A percentile compares a stretch with the other conserved stretches of the same genome.
Evolutionary conservation across 1,284 basidiomycete species (phyloP).

Genomic region (Trichosporon ovoides): DNA sequence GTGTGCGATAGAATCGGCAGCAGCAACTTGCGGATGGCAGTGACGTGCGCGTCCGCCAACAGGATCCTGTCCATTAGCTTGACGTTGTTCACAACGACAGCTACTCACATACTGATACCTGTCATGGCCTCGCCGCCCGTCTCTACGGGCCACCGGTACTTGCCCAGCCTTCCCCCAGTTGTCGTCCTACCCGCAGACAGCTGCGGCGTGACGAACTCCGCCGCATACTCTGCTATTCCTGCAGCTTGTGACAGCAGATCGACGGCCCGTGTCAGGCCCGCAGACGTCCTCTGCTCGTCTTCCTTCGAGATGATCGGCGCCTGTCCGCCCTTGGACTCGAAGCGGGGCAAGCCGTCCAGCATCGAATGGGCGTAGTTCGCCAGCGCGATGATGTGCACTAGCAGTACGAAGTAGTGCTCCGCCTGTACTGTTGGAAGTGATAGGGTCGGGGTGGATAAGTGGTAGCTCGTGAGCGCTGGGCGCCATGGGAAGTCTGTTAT

Average conservation of each 20-base stretch:
- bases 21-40: constrained; percentile 85
- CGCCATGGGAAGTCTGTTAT: constrained; percentile 78
- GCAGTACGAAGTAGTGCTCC: constrained; percentile 74
- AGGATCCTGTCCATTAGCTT: constrained; percentile 57
- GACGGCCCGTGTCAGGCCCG: constrained; percentile 72
- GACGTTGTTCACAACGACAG: neutral
- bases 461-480: constrained; percentile 62
- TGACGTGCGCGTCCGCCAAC: constrained; percentile 82
- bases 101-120: constrained; percentile 70
- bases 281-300: constrained; percentile 74
- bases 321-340: constrained; percentile 22
- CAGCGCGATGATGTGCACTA: constrained; percentile 77
- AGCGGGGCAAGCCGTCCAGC: constrained; percentile 57
- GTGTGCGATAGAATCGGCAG: constrained; percentile 76
- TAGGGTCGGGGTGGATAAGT: constrained; percentile 50
- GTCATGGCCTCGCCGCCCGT: constrained; percentile 66
- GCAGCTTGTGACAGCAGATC: constrained; percentile 75
- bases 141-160: constrained; percentile 62
- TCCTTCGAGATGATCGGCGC: constrained; percentile 65
- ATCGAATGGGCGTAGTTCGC: constrained; percentile 74
- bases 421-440: constrained; percentile 63
- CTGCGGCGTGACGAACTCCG: constrained; percentile 61
- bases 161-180: constrained; percentile 31
- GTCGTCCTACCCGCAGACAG: constrained; percentile 47
- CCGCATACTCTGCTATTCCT: constrained; percentile 71